Evolutionary conservation across 164 flowering plant species (phyloP).

Genomic region (Amborella trichopoda): DNA sequence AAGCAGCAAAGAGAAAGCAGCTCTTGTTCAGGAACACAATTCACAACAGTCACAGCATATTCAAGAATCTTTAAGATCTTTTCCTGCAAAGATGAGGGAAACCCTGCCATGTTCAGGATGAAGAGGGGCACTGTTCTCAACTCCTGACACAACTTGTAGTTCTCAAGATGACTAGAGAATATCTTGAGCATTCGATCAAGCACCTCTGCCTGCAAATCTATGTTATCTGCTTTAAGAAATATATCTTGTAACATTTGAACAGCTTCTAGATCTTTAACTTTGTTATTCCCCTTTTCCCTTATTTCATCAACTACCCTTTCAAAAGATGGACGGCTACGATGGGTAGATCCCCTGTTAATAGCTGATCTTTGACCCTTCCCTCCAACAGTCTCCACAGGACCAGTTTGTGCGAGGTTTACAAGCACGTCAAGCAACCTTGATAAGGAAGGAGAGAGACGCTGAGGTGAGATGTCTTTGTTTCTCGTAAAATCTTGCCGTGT

Average conservation of each 20-base stretch:
- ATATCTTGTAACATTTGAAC: conserved; percentile 95
- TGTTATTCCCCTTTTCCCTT: conserved; percentile 66
- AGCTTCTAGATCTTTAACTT: conserved; percentile 93
- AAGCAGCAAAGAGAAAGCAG: conserved; percentile 93
- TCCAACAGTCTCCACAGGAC: conserved; percentile 49
- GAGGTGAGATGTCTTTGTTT: conserved; percentile 21
- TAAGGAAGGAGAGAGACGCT: conserved; percentile 57
- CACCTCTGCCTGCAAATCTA: conserved; percentile 85
- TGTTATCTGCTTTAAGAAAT: conserved; percentile 78
- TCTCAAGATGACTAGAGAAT: conserved; percentile 91
- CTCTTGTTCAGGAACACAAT: conserved; percentile 97
- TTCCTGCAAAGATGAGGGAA: conserved; percentile 80
- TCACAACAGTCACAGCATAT: conserved; percentile 98
- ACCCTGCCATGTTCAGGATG: conserved; percentile 84
- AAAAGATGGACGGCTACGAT: conserved; percentile 49
- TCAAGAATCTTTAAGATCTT: conserved; percentile 90
- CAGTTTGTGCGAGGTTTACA: conserved; percentile 81
- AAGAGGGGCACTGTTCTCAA: conserved; percentile 89
- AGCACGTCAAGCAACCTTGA: conserved; percentile 93
- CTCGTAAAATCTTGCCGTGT: conserved; percentile 12
- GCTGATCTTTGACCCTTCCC: conserved; percentile 34
- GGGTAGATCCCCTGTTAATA: conserved; percentile 35
- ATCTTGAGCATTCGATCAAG: conserved; percentile 90
- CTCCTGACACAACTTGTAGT: conserved; percentile 89
- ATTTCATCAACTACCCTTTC: conserved; percentile 52